Evolutionary conservation across 768 basidiomycete species (phyloP).

Genomic region (Lentinus brumalis): DNA sequence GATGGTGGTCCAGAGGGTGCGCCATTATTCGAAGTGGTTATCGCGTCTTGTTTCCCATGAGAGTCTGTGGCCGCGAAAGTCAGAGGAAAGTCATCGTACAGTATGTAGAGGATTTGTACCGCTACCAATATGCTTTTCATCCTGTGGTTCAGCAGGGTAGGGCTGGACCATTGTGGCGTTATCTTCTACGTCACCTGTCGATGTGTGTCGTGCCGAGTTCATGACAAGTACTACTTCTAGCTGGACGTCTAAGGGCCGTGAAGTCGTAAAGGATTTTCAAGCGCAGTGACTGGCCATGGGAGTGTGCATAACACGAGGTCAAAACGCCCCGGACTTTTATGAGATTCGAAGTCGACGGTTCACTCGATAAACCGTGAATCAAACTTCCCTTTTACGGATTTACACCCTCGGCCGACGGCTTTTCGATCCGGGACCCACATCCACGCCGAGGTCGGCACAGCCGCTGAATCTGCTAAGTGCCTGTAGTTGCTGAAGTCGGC

Average conservation of each 20-base stretch:
- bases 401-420: constrained; percentile 15
- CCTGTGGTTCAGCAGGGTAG: not conserved
- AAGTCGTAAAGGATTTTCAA: not conserved
- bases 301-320: not conserved
- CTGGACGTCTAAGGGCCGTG: not conserved
- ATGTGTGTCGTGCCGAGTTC: not conserved
- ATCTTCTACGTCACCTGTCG: constrained; percentile 9
- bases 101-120: too few relatives aligned
- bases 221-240: not conserved
- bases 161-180: not conserved
- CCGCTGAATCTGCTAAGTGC: too few relatives aligned
- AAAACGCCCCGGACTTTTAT: too few relatives aligned
- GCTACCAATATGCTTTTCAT: not conserved
- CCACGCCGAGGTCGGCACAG: too few relatives aligned
- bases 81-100: not conserved
- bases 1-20: not conserved
- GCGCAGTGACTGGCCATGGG: not conserved
- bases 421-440: not conserved
- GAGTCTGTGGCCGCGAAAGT: not conserved
- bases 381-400: constrained; percentile 6
- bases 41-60: not conserved
- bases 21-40: not conserved
- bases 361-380: constrained; percentile 14
- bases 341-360: not conserved
- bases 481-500: too few relatives aligned